These are phyloP conservation scores for Discostella stelligeroides DNA, from an alignment of 108 stramenopile genomes.

Conservation along the genomic window DNA sequence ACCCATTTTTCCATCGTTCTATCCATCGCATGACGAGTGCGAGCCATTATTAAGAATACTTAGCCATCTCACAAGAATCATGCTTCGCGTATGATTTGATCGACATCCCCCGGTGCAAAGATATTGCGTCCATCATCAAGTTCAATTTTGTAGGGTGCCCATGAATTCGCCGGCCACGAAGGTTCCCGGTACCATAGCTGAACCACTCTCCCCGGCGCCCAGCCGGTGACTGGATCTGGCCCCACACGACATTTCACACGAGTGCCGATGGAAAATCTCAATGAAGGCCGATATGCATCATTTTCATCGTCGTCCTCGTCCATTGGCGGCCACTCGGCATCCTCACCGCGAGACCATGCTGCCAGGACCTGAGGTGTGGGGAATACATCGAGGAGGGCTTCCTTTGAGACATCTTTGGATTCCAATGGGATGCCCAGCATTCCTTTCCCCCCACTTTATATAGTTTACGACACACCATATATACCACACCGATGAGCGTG, in stretches of 20 bases:
- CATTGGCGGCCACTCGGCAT: slow-evolving; percentile 85
- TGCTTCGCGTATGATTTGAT: slow-evolving; percentile 65
- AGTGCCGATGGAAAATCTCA: slow-evolving; percentile 81
- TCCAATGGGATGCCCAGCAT: slow-evolving; percentile 80
- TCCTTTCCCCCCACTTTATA: slow-evolving; percentile 69
- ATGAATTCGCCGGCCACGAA: slow-evolving; percentile 79
- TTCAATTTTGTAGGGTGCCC: slow-evolving; percentile 92
- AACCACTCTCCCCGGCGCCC: slow-evolving; percentile 79
- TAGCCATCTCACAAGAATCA: background rate
- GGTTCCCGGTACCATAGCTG: slow-evolving; percentile 88
- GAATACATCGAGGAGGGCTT: slow-evolving; percentile 61
- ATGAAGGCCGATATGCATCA: slow-evolving; percentile 49
- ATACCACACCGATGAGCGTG: too few species aligned
- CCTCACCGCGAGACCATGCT: slow-evolving; percentile 78
- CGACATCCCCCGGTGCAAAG: slow-evolving; percentile 90
- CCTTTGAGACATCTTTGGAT: slow-evolving; percentile 74
- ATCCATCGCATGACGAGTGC: background rate
- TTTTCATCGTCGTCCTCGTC: slow-evolving; percentile 44
- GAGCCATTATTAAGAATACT: background rate
- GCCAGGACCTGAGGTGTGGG: slow-evolving; percentile 68
- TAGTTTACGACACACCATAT: too few species aligned
- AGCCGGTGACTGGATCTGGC: slow-evolving; percentile 79
- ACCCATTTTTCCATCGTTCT: background rate
- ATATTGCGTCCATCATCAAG: slow-evolving; percentile 90
- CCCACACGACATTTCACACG: slow-evolving; percentile 88